Evolutionary conservation across 1,284 basidiomycete species (phyloP).

Genomic region (Ustilago bromivora): DNA sequence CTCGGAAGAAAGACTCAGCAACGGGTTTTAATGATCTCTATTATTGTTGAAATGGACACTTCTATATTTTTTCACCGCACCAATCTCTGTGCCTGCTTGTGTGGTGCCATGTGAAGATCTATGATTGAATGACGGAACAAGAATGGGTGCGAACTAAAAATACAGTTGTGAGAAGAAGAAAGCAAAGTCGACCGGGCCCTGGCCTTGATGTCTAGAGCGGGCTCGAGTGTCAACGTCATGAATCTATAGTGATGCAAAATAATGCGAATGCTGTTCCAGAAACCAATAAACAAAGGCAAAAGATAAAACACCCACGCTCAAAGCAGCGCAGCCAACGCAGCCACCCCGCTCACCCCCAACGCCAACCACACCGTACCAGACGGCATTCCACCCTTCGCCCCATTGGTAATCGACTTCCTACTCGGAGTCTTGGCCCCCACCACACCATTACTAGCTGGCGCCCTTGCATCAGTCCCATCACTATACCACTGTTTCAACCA

Average conservation of each 20-base stretch:
- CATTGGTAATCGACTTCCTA: background rate
- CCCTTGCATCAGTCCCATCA: slow-evolving; percentile 30
- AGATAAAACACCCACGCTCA: background rate
- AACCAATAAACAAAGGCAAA: background rate
- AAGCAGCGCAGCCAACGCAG: background rate
- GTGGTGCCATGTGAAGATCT: background rate
- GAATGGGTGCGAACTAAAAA: background rate
- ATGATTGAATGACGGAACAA: background rate
- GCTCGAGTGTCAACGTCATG: background rate
- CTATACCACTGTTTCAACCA: slow-evolving; percentile 57
- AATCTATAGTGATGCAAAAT: background rate
- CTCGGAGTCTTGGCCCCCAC: slow-evolving; percentile 17
- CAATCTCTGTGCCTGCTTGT: background rate
- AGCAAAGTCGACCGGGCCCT: background rate
- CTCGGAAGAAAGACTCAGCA: background rate
- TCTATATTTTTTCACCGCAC: background rate
- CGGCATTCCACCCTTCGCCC: background rate
- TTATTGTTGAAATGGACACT: slow-evolving; percentile 8
- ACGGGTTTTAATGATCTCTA: slow-evolving; percentile 1
- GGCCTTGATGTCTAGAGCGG: background rate
- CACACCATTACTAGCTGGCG: slow-evolving; percentile 28
- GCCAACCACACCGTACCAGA: background rate
- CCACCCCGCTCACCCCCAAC: background rate
- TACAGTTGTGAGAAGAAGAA: background rate
- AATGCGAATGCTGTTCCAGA: background rate